phyloP scores from a whole-genome alignment of 1,284 basidiomycete species.

The Sporisorium exsertum region DNA sequence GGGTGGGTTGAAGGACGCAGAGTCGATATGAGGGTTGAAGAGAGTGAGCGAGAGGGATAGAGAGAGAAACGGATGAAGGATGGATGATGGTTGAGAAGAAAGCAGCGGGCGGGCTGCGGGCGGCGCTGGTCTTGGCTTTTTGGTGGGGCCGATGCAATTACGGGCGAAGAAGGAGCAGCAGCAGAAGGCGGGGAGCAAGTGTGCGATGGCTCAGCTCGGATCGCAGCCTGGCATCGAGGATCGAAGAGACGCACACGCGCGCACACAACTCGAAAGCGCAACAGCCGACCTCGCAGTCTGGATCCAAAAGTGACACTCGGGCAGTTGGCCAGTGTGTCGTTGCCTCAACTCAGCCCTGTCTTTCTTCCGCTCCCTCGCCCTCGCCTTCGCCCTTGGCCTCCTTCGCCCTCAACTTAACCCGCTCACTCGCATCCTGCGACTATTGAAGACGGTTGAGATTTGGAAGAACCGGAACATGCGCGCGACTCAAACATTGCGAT shows the following conservation, averaged over 20 bases:
- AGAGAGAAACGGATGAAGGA: neutral
- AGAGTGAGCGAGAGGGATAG: neutral
- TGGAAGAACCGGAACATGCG: slow-evolving; percentile 9
- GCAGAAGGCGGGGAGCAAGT: neutral
- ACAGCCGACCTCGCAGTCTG: slow-evolving; percentile 14
- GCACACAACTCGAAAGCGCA: slow-evolving; percentile 4
- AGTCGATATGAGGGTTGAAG: neutral
- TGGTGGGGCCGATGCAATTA: slow-evolving; percentile 1
- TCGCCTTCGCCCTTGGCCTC: neutral
- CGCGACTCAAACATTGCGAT: neutral
- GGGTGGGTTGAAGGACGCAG: neutral
- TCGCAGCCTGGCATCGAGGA: slow-evolving; percentile 8
- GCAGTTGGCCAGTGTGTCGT: neutral
- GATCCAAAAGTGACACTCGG: slow-evolving; percentile 13
- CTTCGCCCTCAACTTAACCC: neutral
- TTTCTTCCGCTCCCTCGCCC: neutral
- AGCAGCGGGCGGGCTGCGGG: neutral
- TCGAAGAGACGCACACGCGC: slow-evolving; percentile 19
- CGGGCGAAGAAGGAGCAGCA: neutral
- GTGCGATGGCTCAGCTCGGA: slow-evolving; percentile 14
- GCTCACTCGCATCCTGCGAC: neutral
- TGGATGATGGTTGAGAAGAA: neutral
- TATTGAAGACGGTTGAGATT: neutral
- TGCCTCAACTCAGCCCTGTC: slow-evolving; percentile 1
- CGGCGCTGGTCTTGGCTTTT: slow-evolving; percentile 1